Percentiles rank a stretch among this genome's conserved stretches.
phyloP scores from a whole-genome alignment of 106 monocot genomes.

The Apostasia shenzhenica region DNA sequence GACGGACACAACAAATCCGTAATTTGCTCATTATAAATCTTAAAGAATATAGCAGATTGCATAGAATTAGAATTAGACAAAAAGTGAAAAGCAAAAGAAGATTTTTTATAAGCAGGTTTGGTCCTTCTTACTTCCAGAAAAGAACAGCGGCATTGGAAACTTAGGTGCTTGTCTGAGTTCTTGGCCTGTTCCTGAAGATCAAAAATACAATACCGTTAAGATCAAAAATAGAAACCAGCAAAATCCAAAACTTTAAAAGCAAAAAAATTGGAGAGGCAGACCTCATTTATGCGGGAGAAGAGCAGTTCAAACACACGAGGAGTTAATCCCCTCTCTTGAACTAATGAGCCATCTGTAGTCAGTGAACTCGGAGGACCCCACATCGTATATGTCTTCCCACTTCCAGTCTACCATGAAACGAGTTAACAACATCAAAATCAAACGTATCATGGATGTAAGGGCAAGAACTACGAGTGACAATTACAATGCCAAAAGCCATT shows the following conservation, averaged over 20 bases:
- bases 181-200: constrained; percentile 66
- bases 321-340: constrained; percentile 68
- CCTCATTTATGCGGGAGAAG: constrained; percentile 81
- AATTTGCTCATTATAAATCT: constrained; percentile 99
- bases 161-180: constrained; percentile 67
- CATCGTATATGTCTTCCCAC: constrained; percentile 99
- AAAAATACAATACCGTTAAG: neutral
- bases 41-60: constrained; percentile 9
- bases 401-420: constrained; percentile 59
- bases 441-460: no score
- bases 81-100: neutral
- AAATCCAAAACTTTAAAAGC: neutral
- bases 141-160: constrained; percentile 82
- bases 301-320: constrained; percentile 95
- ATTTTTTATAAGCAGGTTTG: constrained; percentile 5
- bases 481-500: neutral
- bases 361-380: constrained; percentile 81
- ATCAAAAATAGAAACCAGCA: neutral
- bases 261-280: constrained; percentile 7
- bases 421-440: neutral
- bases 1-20: constrained; percentile 85
- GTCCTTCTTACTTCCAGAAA: constrained; percentile 65
- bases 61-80: neutral
- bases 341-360: constrained; percentile 36
- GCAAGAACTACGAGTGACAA: no score